Percentiles rank a stretch among this genome's conserved stretches.
These are phyloP conservation scores for Solanum pinnatisectum DNA, from an alignment of 257 asterid species.

Conservation along the genomic window DNA sequence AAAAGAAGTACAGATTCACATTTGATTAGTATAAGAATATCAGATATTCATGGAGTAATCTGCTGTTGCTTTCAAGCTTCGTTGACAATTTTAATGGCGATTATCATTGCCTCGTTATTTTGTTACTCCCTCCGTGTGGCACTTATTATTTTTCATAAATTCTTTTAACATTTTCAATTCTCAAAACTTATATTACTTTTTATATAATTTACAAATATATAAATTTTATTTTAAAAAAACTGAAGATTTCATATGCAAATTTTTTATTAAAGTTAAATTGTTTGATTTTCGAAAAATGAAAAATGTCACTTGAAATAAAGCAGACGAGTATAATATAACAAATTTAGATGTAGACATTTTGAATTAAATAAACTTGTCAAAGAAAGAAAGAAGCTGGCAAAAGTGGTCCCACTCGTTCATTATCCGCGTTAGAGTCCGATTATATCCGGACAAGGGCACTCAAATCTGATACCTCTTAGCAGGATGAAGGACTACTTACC, in stretches of 20 bases:
- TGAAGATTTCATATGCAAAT: no score
- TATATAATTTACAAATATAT: no score
- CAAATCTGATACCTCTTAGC: no score
- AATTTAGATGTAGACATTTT: background rate
- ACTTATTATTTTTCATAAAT: no score
- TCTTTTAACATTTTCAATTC: no score
- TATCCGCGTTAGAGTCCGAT: background rate
- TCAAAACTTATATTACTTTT: fast-evolving
- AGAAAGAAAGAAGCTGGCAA: background rate
- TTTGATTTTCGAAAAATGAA: no score
- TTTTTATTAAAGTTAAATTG: no score
- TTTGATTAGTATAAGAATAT: background rate
- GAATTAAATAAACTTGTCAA: background rate
- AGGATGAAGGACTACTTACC: no score
- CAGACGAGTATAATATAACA: no score
- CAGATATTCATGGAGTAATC: background rate
- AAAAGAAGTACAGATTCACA: background rate
- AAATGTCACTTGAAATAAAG: no score
- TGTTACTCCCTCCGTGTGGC: background rate
- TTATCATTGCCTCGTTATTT: background rate
- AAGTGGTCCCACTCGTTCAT: background rate
- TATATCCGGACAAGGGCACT: no score
- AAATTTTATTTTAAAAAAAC: no score
- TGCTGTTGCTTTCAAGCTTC: background rate
- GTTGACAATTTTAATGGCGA: background rate